Percentiles rank a stretch among this genome's conserved stretches.
Evolutionary conservation across 2,329 filamentous ascomycete species (phyloP).

Genomic region (Clathrospora elynae): DNA sequence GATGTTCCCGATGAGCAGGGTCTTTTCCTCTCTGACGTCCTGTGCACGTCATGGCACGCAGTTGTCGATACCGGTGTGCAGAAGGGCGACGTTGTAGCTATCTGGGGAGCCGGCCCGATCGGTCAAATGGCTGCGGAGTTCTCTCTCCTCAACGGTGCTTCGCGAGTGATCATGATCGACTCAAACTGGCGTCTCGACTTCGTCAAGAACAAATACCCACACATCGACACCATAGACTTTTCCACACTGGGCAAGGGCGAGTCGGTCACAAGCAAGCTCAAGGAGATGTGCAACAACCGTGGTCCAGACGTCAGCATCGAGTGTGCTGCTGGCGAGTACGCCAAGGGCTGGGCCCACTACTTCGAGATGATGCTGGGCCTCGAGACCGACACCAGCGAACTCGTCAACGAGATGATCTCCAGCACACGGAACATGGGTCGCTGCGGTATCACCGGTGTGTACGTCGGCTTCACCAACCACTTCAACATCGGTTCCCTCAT

Average conservation of each 20-base stretch:
- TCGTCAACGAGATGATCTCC: slow-evolving; percentile 79
- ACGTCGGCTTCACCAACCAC: slow-evolving; percentile 72
- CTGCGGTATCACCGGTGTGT: slow-evolving; percentile 76
- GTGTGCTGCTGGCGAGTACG: slow-evolving; percentile 66
- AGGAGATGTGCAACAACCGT: slow-evolving; percentile 70
- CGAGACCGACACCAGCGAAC: slow-evolving; percentile 84
- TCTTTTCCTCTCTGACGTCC: slow-evolving; percentile 79
- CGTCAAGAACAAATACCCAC: slow-evolving; percentile 66
- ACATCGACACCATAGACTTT: slow-evolving; percentile 73
- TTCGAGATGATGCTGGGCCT: slow-evolving; percentile 66
- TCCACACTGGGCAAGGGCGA: slow-evolving; percentile 64
- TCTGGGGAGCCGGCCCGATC: slow-evolving; percentile 87
- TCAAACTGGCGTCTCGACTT: slow-evolving; percentile 72
- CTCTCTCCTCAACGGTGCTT: slow-evolving; percentile 72
- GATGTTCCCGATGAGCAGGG: slow-evolving; percentile 83
- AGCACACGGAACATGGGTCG: slow-evolving; percentile 73
- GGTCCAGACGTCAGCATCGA: slow-evolving; percentile 79
- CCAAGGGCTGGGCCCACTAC: slow-evolving; percentile 66
- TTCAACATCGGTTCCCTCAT: slow-evolving; percentile 84
- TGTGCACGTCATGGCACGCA: slow-evolving; percentile 78
- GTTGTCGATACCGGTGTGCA: slow-evolving; percentile 86
- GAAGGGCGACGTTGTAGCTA: slow-evolving; percentile 74
- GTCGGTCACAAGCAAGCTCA: slow-evolving; percentile 72
- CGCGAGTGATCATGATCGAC: slow-evolving; percentile 79
- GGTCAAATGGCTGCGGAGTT: slow-evolving; percentile 77